Evolutionary conservation across 345 rosid species (phyloP).

Genomic region (Alliaria petiolata): DNA sequence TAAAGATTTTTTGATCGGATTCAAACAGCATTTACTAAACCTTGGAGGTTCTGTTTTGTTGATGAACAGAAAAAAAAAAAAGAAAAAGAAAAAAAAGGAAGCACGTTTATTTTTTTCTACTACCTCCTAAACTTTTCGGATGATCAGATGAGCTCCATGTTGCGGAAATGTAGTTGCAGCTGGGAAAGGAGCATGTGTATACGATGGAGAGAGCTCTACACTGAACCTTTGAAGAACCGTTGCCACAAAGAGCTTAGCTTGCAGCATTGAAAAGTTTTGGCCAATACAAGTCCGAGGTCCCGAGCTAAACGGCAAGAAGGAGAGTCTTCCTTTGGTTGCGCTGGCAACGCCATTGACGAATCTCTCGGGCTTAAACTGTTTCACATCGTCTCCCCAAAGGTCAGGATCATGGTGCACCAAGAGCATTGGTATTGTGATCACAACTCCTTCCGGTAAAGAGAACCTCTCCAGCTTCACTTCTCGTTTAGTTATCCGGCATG

Average conservation of each 20-base stretch:
- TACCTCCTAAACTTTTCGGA: conserved; percentile 16
- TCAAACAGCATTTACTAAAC: conserved; percentile 13
- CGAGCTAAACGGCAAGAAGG: conserved; percentile 43
- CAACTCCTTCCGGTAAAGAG: conserved; percentile 33
- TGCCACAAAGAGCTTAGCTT: conserved; percentile 45
- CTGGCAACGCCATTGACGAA: conserved; percentile 32
- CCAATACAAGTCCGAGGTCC: conserved; percentile 58
- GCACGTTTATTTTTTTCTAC: neutral
- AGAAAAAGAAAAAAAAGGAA: too few species aligned
- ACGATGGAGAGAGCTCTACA: conserved; percentile 43
- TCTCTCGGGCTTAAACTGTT: conserved; percentile 37
- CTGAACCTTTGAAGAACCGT: conserved; percentile 39
- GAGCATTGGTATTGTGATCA: conserved; percentile 33
- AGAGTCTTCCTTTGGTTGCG: conserved; percentile 43
- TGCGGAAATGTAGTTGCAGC: conserved; percentile 42
- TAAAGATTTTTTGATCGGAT: too few species aligned
- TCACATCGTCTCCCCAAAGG: conserved; percentile 41
- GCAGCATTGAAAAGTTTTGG: conserved; percentile 43
- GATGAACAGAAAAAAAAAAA: neutral
- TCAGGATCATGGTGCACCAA: conserved; percentile 39
- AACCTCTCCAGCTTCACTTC: conserved; percentile 36
- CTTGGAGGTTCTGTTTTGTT: neutral
- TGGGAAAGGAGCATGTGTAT: conserved; percentile 46
- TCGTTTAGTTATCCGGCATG: conserved; percentile 29
- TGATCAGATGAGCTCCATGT: conserved; percentile 41